phyloP scores from a whole-genome alignment of 352 stramenopile species.

The Phytophthora pinifolia region DNA sequence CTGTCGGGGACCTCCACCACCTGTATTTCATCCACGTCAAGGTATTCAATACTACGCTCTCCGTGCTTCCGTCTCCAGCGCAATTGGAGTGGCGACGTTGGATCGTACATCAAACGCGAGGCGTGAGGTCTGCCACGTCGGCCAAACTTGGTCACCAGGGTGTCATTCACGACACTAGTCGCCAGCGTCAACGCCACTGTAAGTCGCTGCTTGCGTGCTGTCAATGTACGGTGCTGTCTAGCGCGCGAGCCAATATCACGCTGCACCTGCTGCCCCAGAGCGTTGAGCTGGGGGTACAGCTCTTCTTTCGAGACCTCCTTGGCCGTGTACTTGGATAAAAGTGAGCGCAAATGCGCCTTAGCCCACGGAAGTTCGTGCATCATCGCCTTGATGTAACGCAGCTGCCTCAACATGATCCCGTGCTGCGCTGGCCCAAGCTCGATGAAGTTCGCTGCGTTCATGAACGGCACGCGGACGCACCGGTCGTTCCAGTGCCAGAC shows the following conservation, averaged over 20 bases:
- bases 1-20: conserved; percentile 35
- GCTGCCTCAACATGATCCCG: conserved; percentile 74
- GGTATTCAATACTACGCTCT: conserved; percentile 61
- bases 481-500: conserved; percentile 72
- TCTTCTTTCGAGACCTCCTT: conserved; percentile 77
- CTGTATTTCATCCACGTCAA: conserved; percentile 54
- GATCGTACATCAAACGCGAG: conserved; percentile 73
- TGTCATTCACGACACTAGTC: conserved; percentile 64
- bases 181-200: conserved; percentile 64
- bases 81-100: conserved; percentile 58
- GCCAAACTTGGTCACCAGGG: conserved; percentile 69
- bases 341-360: conserved; percentile 63
- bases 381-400: conserved; percentile 81
- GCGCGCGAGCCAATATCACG: conserved; percentile 44
- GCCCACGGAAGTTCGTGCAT: conserved; percentile 87
- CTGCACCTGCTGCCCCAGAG: conserved; percentile 70
- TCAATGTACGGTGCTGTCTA: conserved; percentile 48
- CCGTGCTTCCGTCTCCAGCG: conserved; percentile 81
- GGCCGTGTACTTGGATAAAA: conserved; percentile 70
- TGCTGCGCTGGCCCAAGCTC: conserved; percentile 73
- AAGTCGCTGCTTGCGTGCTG: conserved; percentile 59
- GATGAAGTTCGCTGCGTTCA: conserved; percentile 36
- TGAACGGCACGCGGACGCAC: conserved; percentile 48
- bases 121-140: conserved; percentile 68
- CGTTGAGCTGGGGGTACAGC: conserved; percentile 74